Evolutionary conservation across 345 rosid genomes (phyloP).

Genomic region (Lumnitzera littorea): DNA sequence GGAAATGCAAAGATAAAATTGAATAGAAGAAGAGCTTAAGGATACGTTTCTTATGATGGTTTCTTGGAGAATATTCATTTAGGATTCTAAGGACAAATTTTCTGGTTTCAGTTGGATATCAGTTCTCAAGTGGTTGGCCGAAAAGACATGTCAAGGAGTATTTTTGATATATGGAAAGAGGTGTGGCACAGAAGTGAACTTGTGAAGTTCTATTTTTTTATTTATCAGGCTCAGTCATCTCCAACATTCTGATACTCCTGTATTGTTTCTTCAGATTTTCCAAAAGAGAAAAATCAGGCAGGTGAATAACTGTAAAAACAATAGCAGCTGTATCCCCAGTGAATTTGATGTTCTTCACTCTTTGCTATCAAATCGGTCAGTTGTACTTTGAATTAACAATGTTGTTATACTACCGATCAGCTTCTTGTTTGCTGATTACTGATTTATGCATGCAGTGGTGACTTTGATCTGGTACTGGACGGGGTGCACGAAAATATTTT

Average conservation of each 20-base stretch:
- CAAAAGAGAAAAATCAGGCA: slow-evolving; percentile 61
- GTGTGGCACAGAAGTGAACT: slow-evolving; percentile 22
- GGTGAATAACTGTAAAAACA: slow-evolving; percentile 28
- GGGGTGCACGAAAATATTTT: slow-evolving; percentile 87
- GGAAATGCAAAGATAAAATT: too few species aligned
- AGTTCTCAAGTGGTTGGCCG: slow-evolving; percentile 88
- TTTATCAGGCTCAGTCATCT: background rate
- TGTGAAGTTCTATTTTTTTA: background rate
- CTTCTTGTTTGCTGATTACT: too few species aligned
- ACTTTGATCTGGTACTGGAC: slow-evolving; percentile 74
- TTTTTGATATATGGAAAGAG: slow-evolving; percentile 97
- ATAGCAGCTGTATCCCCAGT: slow-evolving; percentile 27
- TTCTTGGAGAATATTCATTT: too few species aligned
- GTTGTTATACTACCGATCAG: too few species aligned
- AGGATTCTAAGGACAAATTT: slow-evolving; percentile 4
- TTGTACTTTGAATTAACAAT: background rate
- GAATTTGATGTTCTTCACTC: slow-evolving; percentile 56
- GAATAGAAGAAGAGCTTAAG: background rate
- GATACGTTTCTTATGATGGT: slow-evolving; percentile 2
- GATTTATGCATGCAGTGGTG: slow-evolving; percentile 55
- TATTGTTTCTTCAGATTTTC: slow-evolving; percentile 49
- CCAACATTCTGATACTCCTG: slow-evolving; percentile 1
- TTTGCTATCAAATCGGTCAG: slow-evolving; percentile 68
- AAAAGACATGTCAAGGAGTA: slow-evolving; percentile 78
- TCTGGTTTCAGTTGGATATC: slow-evolving; percentile 55